A percentile compares a stretch with the other conserved stretches of the same genome.
phyloP scores from a whole-genome alignment of 176 grass and related monocot genomes.

The Aegilops speltoides region DNA sequence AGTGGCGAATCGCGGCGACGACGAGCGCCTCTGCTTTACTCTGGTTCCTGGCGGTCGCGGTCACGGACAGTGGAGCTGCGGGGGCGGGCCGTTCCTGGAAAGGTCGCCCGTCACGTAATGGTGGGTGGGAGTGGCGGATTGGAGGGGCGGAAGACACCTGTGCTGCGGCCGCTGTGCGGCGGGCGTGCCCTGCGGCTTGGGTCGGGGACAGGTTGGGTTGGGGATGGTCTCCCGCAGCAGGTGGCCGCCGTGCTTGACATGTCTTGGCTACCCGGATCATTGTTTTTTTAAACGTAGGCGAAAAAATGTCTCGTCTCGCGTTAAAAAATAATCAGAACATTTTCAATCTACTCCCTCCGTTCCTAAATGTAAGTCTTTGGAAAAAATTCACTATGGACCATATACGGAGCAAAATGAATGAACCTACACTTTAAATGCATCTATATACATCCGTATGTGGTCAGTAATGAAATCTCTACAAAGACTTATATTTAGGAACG shows the following conservation, averaged over 20 bases:
- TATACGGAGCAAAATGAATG: too few relatives aligned
- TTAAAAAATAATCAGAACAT: too few relatives aligned
- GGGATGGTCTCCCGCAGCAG: constrained; percentile 19
- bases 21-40: not conserved
- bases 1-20: not conserved
- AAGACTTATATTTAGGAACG: too few relatives aligned
- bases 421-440: too few relatives aligned
- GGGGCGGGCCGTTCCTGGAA: constrained; percentile 36
- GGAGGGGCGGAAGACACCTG: constrained; percentile 37
- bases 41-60: not conserved
- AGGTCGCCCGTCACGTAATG: constrained; percentile 45
- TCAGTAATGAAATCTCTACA: too few relatives aligned
- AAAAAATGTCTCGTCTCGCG: too few relatives aligned
- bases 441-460: too few relatives aligned
- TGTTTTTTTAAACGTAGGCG: too few relatives aligned
- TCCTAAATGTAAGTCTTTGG: too few relatives aligned
- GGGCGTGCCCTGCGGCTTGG: not conserved
- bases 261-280: not conserved
- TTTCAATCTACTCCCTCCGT: too few relatives aligned
- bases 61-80: constrained; percentile 23
- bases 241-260: constrained; percentile 36
- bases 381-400: too few relatives aligned
- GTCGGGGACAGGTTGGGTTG: not conserved
- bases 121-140: constrained; percentile 21
- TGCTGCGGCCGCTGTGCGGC: not conserved